phyloP scores from a whole-genome alignment of 2,329 filamentous ascomycete species.

The Chaetomium olivaceum region DNA sequence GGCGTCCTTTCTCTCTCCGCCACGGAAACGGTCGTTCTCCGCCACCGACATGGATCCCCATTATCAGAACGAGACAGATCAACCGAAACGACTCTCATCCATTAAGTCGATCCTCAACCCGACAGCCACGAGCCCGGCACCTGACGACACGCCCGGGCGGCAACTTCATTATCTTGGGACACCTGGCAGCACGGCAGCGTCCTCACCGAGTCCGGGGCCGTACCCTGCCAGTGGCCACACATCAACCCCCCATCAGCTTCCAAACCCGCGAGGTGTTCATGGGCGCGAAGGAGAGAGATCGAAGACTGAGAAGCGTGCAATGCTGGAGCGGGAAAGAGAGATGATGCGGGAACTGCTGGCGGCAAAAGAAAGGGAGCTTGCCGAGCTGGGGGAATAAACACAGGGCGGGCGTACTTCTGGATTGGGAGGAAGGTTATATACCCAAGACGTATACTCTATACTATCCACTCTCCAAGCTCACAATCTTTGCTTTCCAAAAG shows the following conservation, averaged over 20 bases:
- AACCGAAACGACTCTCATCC: constrained; percentile 66
- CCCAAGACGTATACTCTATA: neutral
- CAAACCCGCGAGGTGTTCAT: constrained; percentile 31
- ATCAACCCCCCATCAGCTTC: constrained; percentile 30
- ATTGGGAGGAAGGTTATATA: neutral
- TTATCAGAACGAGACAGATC: constrained; percentile 43
- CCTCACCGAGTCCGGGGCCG: constrained; percentile 44
- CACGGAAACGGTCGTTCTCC: constrained; percentile 69
- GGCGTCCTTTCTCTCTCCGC: constrained; percentile 59
- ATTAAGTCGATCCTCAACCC: constrained; percentile 77
- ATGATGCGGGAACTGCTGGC: constrained; percentile 71
- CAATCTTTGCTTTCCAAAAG: neutral
- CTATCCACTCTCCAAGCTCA: neutral
- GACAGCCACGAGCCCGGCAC: constrained; percentile 36
- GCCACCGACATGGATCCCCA: constrained; percentile 53
- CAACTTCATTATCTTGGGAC: constrained; percentile 47
- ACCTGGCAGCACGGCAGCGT: constrained; percentile 44
- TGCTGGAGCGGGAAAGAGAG: constrained; percentile 72
- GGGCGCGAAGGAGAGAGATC: constrained; percentile 49
- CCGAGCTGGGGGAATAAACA: constrained; percentile 40
- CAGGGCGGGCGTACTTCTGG: neutral
- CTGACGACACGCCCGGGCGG: constrained; percentile 37
- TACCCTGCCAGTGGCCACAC: constrained; percentile 37
- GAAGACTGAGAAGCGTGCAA: constrained; percentile 63
- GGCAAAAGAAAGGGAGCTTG: constrained; percentile 73